These are phyloP conservation scores for Verbena officinalis DNA, from an alignment of 257 asterid species.

Conservation along the genomic window DNA sequence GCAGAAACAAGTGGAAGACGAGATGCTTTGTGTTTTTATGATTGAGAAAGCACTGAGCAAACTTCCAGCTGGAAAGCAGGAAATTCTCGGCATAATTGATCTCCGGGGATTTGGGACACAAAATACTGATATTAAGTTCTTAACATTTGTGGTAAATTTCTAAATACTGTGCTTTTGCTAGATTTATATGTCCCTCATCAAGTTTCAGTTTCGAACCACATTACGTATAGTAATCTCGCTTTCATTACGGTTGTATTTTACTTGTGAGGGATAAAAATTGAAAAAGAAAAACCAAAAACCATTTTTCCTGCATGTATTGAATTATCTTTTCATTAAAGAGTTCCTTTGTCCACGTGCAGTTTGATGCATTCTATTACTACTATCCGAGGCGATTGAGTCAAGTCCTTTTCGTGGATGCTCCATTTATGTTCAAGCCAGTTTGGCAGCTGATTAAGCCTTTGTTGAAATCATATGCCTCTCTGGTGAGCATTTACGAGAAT, in stretches of 20 bases:
- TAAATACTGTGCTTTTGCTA: background rate
- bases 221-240: background rate
- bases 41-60: conserved; percentile 80
- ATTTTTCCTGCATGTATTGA: background rate
- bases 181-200: background rate
- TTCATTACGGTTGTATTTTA: too few relatives aligned
- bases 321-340: background rate
- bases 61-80: conserved; percentile 69
- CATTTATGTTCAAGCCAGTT: conserved; percentile 85
- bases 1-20: conserved; percentile 59
- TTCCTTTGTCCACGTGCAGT: conserved; percentile 46
- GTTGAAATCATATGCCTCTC: conserved; percentile 78
- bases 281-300: too few relatives aligned
- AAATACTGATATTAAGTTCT: conserved; percentile 81
- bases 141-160: conserved; percentile 75
- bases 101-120: conserved; percentile 65
- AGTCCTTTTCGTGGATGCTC: conserved; percentile 90
- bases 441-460: conserved; percentile 89
- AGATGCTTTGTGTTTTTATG: conserved; percentile 74
- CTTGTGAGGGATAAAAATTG: too few relatives aligned
- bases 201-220: background rate
- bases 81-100: conserved; percentile 74
- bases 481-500: conserved; percentile 53
- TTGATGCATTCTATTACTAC: conserved; percentile 85
- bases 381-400: conserved; percentile 81